A percentile compares a stretch with the other conserved stretches of the same genome.
Conservation (phyloP, 805 yeast species). For the Hyphopichia homilentoma region DNA sequence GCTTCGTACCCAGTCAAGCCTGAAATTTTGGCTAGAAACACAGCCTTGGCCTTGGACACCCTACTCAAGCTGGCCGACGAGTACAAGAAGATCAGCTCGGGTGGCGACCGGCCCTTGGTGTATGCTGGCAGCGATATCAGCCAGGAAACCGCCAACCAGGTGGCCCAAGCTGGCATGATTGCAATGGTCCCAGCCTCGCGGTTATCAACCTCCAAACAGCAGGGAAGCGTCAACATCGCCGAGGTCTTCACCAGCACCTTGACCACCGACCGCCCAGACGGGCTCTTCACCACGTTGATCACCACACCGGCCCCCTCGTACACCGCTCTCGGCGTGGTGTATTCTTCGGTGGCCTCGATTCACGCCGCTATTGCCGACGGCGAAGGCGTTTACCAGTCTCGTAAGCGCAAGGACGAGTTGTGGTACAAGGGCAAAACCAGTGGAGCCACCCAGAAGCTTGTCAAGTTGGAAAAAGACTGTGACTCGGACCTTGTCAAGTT, state of each 20-base stretch:
- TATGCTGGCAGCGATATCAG: constrained; percentile 10
- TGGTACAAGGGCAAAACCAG: constrained; percentile 97
- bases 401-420: constrained; percentile 71
- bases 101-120: constrained; percentile 31
- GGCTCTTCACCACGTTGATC: constrained; percentile 80
- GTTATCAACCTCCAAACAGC: constrained; percentile 20
- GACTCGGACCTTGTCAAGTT: constrained; percentile 90
- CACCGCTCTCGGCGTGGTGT: constrained; percentile 75
- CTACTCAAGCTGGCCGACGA: too few relatives aligned
- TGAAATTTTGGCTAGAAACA: constrained; percentile 4
- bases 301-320: constrained; percentile 57
- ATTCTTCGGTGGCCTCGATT: constrained; percentile 81
- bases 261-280: constrained; percentile 82
- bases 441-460: constrained; percentile 86
- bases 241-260: constrained; percentile 49
- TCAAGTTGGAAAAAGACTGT: constrained; percentile 74
- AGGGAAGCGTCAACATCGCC: constrained; percentile 31
- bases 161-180: constrained; percentile 26
- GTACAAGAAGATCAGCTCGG: constrained; percentile 13
- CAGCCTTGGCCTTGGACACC: constrained; percentile 10
- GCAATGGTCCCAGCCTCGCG: constrained; percentile 22
- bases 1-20: constrained; percentile 10
- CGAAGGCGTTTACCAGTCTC: constrained; percentile 91
- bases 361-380: constrained; percentile 74
- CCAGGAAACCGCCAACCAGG: constrained; percentile 22